Evolutionary conservation across 1,284 basidiomycete species (phyloP).

Genomic region (Cryptococcus hybrid): DNA sequence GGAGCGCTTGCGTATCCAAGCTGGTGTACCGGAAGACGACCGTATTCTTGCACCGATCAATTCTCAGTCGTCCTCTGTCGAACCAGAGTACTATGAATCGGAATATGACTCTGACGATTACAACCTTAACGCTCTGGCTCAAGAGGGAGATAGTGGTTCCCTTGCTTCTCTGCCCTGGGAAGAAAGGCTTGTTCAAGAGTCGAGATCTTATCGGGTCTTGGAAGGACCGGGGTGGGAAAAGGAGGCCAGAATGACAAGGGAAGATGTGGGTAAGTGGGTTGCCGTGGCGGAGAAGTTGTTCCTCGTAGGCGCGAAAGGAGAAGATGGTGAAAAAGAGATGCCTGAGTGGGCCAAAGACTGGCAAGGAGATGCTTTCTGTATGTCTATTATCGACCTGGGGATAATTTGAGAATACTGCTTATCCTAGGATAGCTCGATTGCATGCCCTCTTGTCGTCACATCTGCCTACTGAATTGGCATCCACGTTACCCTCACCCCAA

Average conservation of each 20-base stretch:
- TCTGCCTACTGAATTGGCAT: slow-evolving; percentile 27
- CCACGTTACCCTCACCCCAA: slow-evolving; percentile 20
- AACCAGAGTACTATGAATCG: slow-evolving; percentile 5
- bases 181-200: slow-evolving; percentile 38
- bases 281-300: slow-evolving; percentile 38
- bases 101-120: slow-evolving; percentile 42
- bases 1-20: slow-evolving; percentile 30
- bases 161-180: slow-evolving; percentile 40
- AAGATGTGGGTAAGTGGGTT: slow-evolving; percentile 33
- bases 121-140: slow-evolving; percentile 37
- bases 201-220: slow-evolving; percentile 26
- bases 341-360: slow-evolving; percentile 55
- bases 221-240: slow-evolving; percentile 16
- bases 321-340: slow-evolving; percentile 12
- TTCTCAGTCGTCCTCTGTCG: slow-evolving; percentile 7
- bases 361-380: slow-evolving; percentile 66
- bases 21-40: neutral
- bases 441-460: slow-evolving; percentile 36
- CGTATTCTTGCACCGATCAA: neutral
- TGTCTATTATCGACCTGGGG: slow-evolving; percentile 15
- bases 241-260: slow-evolving; percentile 16
- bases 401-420: neutral
- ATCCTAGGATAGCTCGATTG: slow-evolving; percentile 25
- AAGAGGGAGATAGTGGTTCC: slow-evolving; percentile 17
- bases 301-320: slow-evolving; percentile 8